A percentile compares a stretch with the other conserved stretches of the same genome.
Conservation (phyloP, 176 grass and related monocot genomes). For the Triticum turgidum region DNA sequence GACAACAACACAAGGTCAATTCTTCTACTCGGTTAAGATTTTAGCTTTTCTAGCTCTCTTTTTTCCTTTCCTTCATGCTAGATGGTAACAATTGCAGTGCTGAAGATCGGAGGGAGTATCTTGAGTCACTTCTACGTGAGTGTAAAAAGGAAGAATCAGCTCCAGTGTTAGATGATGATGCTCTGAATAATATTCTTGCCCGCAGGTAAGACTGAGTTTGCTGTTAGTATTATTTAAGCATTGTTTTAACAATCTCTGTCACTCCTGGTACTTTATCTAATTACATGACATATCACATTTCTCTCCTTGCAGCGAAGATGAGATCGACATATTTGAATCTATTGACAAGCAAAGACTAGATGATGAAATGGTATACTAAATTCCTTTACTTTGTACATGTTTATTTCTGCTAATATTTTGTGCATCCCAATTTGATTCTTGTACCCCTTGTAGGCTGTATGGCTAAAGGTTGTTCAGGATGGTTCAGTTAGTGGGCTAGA, state of each 20-base stretch:
- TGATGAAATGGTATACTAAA: slow-evolving; percentile 69
- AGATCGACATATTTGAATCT: slow-evolving; percentile 95
- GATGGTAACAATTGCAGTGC: slow-evolving; percentile 56
- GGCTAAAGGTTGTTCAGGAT: slow-evolving; percentile 70
- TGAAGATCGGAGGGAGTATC: slow-evolving; percentile 96
- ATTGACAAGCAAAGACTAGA: slow-evolving; percentile 89
- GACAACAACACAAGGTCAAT: slow-evolving; percentile 97
- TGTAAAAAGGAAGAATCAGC: slow-evolving; percentile 98
- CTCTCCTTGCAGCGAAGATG: slow-evolving; percentile 68
- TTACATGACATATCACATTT: slow-evolving; percentile 11
- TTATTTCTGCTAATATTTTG: slow-evolving; percentile 16
- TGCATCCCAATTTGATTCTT: slow-evolving; percentile 18
- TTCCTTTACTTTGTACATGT: background rate
- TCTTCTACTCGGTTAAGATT: slow-evolving; percentile 2
- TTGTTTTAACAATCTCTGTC: background rate
- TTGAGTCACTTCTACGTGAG: slow-evolving; percentile 89
- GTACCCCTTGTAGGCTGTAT: slow-evolving; percentile 53
- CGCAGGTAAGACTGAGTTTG: slow-evolving; percentile 56
- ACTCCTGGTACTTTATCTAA: slow-evolving; percentile 1
- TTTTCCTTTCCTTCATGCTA: slow-evolving; percentile 21
- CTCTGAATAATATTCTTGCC: slow-evolving; percentile 92
- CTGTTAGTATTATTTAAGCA: background rate
- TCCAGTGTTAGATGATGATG: slow-evolving; percentile 87
- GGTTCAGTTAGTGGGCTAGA: slow-evolving; percentile 54
- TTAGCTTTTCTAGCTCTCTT: background rate